Evolutionary conservation across 108 stramenopile species (phyloP), one percentile per base, ranked within the genome.

Genomic region (Skeletonema grethae): DNA sequence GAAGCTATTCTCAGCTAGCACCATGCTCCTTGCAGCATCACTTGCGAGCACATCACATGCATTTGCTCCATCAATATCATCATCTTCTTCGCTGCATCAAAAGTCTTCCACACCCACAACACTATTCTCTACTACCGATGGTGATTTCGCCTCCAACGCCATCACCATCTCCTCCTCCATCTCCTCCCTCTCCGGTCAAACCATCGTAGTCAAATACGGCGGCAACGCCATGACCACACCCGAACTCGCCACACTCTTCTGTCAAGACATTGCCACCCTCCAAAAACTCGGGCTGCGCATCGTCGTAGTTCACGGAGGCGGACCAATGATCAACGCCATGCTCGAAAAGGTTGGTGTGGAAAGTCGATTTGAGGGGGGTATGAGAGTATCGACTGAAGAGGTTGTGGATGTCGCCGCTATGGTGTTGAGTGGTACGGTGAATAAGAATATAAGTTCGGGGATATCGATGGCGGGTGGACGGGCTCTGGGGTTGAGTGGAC

Each of bases 331-430:
- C 77, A 91, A 86, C 57, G 45, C 83, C 59, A 90, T 95, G 90
- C 74, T 98, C 25, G 89, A 90, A 16, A 78, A 84, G 61, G 82
- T 96, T 3, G 87, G 91, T 28, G 93, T 97, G 15, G 92, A 89
- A 79, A 85, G 90, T 16, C 55, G 79, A 16, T 98, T 92, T 67
- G 92, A 94, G 75, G 89, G 91, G 36, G 97, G 97, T 2, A 89
- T 95, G 85, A 82, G 97, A 8, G 93, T 98, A 10, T 90, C 88
- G 7, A 89, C 93, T 22, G 81, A 74, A 25, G 89, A 95, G 58
- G 97, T 98, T 10, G 91, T 99, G 6, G 92, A 97, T 25, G 87
- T 97, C 8, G 97, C 98, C 13, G 96, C 98, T 66, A 97, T 97
- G 97, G 96, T 97, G n/a, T 75, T 99, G n/a, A 94, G 91, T 69